Evolutionary conservation across 2,329 filamentous ascomycete genomes (phyloP).

Genomic region (Epichloe bromicola): DNA sequence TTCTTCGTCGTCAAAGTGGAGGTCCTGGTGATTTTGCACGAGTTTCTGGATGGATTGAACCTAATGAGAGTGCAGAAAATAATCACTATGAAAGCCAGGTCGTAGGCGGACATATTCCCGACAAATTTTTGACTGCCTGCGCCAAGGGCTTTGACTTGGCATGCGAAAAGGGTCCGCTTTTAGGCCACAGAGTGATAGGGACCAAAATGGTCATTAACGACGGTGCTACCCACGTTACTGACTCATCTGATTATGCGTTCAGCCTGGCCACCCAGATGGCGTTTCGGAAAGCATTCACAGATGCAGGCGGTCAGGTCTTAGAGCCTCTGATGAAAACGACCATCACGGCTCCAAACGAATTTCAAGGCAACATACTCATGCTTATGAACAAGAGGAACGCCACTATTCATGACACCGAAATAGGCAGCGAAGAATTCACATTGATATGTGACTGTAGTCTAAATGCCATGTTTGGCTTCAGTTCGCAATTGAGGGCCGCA

Average conservation of each 20-base stretch:
- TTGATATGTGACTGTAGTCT: constrained; percentile 83
- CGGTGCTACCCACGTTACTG: constrained; percentile 91
- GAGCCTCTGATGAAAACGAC: constrained; percentile 98
- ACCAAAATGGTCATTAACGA: constrained; percentile 88
- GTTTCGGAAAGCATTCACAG: constrained; percentile 84
- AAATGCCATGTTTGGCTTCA: constrained; percentile 98
- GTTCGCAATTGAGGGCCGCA: constrained; percentile 74
- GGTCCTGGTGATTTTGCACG: constrained; percentile 92
- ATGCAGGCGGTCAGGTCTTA: constrained; percentile 69
- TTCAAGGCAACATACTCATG: constrained; percentile 91
- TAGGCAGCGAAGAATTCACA: constrained; percentile 86
- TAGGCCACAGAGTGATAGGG: constrained; percentile 88
- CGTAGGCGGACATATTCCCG: constrained; percentile 77
- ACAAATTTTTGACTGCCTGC: constrained; percentile 91
- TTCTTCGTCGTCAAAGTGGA: constrained; percentile 89
- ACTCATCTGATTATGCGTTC: constrained; percentile 95
- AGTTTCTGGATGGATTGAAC: constrained; percentile 85
- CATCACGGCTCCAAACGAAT: constrained; percentile 90
- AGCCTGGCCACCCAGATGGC: constrained; percentile 89
- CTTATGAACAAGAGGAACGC: constrained; percentile 94
- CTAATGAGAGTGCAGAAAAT: constrained; percentile 55
- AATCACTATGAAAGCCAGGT: constrained; percentile 84
- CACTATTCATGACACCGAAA: constrained; percentile 89
- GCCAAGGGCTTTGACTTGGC: constrained; percentile 83
- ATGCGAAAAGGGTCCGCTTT: constrained; percentile 75